Evolutionary conservation across 192 early-diverging fungal species (phyloP), one percentile per base, ranked within the genome.

Genomic region (Tieghemiomyces parasiticus): DNA sequence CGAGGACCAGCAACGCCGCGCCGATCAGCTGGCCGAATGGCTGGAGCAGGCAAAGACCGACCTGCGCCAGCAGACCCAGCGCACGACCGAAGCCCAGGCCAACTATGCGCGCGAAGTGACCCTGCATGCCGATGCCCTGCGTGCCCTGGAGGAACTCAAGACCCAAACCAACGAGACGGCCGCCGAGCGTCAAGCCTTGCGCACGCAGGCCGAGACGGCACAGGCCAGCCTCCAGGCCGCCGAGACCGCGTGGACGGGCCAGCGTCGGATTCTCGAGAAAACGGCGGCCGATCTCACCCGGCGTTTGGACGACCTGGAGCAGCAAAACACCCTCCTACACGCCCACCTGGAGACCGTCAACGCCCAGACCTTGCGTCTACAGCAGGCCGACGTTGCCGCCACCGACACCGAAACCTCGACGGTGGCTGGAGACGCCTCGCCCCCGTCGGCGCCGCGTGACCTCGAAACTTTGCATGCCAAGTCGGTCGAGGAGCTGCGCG

Each of bases 301-400:
- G 51, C 74, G 79, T 0, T 71, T 74, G 16, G 61, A 74, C 0
- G 84, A 82, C 49, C 61, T 83, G 42, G 67, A 68, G 42, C 67
- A 72, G 8, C 89, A 91, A 65, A 91, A 91, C 71, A 71, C 78
- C 38, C 69, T 86, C 31, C 64, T 88, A n/a, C 77, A 86, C 59
- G 70, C 78, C 32, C 85, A 88, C 59, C 80, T 91, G 54, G 84
- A 87, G 62, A 72, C 75, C 34, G 65, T 80, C 20, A 78, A 67
- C 35, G 68, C 71, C 35, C 70, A 68, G 24, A 77, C 71, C 9
- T 60, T 35, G 51, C 63, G 31, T 46, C 77, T 67, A 65, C 73
- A 35, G 65, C 67, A 58, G 45, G 62, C 60, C 13, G 46, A 61
- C 42, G 68, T 70, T 20, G 56, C 61, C 2, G 61, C 46, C 13